Evolutionary conservation across 2,329 filamentous ascomycete genomes (phyloP).

Genomic region (Fusarium palustre): DNA sequence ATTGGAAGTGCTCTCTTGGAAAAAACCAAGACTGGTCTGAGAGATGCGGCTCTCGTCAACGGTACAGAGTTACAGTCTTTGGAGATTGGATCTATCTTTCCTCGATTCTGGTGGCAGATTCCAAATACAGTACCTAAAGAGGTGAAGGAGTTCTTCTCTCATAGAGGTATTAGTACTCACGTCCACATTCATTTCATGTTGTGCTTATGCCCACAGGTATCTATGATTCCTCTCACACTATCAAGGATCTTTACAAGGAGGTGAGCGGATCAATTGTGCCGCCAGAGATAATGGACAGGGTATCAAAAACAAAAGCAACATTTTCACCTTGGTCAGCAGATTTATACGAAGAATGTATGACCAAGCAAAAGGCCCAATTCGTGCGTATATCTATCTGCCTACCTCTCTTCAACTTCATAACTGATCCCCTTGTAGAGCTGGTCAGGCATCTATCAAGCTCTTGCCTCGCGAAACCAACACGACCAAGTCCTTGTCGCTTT

Average conservation of each 20-base stretch:
- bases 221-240: neutral
- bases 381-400: conserved; percentile 5
- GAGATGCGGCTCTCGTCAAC: neutral
- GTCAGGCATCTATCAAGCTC: conserved; percentile 26
- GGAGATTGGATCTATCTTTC: conserved; percentile 35
- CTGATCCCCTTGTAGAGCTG: conserved; percentile 25
- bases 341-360: conserved; percentile 42
- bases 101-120: conserved; percentile 43
- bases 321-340: conserved; percentile 43
- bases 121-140: conserved; percentile 5
- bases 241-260: conserved; percentile 38
- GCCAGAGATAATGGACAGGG: conserved; percentile 31
- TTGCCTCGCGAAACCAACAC: conserved; percentile 33
- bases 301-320: conserved; percentile 30
- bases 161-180: conserved; percentile 20
- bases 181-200: accelerated
- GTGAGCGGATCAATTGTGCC: conserved; percentile 20
- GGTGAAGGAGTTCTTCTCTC: conserved; percentile 36
- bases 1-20: conserved; percentile 35
- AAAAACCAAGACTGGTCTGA: conserved; percentile 8
- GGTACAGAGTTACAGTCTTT: conserved; percentile 19
- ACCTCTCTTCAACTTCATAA: accelerated
- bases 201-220: conserved; percentile 4
- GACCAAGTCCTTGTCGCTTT: conserved; percentile 42
- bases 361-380: conserved; percentile 37